These are phyloP conservation scores for Neospora caninum DNA, from an alignment of 169 alveolate species.

Conservation along the genomic window DNA sequence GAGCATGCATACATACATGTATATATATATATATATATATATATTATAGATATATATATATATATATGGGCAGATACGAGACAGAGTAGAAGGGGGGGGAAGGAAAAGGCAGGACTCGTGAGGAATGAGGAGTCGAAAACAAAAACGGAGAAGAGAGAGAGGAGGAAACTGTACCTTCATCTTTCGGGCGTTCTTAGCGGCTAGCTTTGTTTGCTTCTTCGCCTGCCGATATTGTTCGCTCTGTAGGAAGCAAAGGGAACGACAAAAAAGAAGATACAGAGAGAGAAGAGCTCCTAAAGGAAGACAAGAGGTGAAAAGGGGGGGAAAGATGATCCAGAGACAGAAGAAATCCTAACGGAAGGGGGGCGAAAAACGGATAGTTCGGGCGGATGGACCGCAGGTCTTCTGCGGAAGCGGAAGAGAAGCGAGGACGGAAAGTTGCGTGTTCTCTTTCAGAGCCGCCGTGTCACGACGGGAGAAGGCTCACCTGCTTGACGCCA, in stretches of 20 bases:
- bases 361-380: neutral
- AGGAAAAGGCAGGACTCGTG: neutral
- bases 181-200: slow-evolving; percentile 2
- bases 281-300: neutral
- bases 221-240: slow-evolving; percentile 13
- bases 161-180: slow-evolving; percentile 28
- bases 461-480: neutral
- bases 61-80: too few species aligned
- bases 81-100: too few species aligned
- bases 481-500: slow-evolving; percentile 40
- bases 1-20: too few species aligned
- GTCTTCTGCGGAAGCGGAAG: neutral
- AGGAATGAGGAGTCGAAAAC: neutral
- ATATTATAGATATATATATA: neutral
- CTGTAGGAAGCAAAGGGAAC: neutral
- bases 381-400: neutral
- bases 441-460: too few species aligned
- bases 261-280: neutral
- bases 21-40: neutral
- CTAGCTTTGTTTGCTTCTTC: neutral
- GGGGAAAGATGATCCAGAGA: too few species aligned
- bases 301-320: neutral
- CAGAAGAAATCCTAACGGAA: too few species aligned
- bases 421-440: too few species aligned
- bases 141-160: neutral